A percentile compares a stretch with the other conserved stretches of the same genome.
Evolutionary conservation across 768 basidiomycete genomes (phyloP).

Genomic region (Ramaria sp.): DNA sequence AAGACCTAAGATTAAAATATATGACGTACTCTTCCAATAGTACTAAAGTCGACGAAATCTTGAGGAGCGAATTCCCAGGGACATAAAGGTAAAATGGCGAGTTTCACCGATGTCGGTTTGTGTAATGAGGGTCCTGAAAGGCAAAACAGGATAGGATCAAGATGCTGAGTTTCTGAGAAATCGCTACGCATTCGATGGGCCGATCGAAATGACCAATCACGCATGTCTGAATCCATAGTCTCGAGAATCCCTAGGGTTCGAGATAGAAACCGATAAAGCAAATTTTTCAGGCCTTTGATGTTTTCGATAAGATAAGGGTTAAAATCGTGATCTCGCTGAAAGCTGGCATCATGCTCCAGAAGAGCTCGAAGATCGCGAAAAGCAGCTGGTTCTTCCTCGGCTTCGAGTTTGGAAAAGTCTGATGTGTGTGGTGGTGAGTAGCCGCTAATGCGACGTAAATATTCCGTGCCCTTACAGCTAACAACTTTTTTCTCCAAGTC

Average conservation of each 20-base stretch:
- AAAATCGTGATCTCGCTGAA: not conserved
- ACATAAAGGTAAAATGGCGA: not conserved
- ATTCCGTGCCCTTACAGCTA: not conserved
- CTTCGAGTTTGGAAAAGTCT: not conserved
- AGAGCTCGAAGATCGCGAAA: not conserved
- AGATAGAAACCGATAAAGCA: conserved; percentile 1
- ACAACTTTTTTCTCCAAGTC: not conserved
- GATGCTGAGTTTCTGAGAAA: not conserved
- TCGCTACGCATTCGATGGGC: not conserved
- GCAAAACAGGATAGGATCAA: not conserved
- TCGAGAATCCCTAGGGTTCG: not conserved
- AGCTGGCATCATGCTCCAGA: not conserved
- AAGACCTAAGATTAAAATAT: not conserved
- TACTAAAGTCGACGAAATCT: not conserved
- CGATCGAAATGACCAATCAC: not conserved
- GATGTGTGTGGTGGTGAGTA: not conserved
- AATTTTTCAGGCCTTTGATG: not conserved
- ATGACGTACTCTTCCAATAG: not conserved
- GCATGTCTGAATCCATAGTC: not conserved
- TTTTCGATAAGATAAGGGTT: not conserved
- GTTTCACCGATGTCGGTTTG: not conserved
- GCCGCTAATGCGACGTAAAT: not conserved
- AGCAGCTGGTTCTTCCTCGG: not conserved
- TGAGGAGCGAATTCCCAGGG: conserved; percentile 4
- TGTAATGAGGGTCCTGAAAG: not conserved